phyloP scores from a whole-genome alignment of 2,329 filamentous ascomycete genomes.

The Aureobasidium zeae region DNA sequence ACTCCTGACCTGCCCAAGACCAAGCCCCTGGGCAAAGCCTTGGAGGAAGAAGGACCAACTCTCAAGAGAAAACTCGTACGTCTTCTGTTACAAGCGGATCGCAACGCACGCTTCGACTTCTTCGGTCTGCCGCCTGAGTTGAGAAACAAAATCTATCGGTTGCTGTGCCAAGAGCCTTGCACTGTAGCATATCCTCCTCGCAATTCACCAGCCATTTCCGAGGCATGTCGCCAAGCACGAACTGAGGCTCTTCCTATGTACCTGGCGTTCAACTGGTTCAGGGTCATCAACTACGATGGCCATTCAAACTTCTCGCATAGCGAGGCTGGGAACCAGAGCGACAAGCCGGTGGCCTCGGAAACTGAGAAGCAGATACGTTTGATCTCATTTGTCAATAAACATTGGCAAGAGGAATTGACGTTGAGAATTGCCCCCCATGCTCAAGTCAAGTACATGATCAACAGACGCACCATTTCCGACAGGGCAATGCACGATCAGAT shows the following conservation, averaged over 20 bases:
- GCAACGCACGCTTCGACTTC: slow-evolving; percentile 6
- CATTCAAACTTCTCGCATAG: neutral
- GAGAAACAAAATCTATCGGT: neutral
- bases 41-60: too few relatives aligned
- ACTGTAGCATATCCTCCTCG: neutral
- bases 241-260: neutral
- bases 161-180: neutral
- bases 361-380: neutral
- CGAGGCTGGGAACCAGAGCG: too few relatives aligned
- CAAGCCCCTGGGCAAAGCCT: too few relatives aligned
- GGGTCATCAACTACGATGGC: neutral
- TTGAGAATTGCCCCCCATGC: neutral
- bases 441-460: neutral
- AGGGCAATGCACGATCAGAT: too few relatives aligned
- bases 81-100: neutral
- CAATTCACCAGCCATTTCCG: neutral
- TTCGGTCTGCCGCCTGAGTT: slow-evolving; percentile 10
- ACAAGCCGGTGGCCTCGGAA: too few relatives aligned
- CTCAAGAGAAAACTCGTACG: neutral
- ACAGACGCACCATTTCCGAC: too few relatives aligned
- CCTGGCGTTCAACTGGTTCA: neutral
- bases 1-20: too few relatives aligned
- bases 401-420: neutral
- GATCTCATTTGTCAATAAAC: neutral
- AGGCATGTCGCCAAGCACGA: neutral